Evolutionary conservation across 2,329 filamentous ascomycete species (phyloP), one percentile per base, ranked within the genome.

Genomic region (Colletotrichum acutatum): DNA sequence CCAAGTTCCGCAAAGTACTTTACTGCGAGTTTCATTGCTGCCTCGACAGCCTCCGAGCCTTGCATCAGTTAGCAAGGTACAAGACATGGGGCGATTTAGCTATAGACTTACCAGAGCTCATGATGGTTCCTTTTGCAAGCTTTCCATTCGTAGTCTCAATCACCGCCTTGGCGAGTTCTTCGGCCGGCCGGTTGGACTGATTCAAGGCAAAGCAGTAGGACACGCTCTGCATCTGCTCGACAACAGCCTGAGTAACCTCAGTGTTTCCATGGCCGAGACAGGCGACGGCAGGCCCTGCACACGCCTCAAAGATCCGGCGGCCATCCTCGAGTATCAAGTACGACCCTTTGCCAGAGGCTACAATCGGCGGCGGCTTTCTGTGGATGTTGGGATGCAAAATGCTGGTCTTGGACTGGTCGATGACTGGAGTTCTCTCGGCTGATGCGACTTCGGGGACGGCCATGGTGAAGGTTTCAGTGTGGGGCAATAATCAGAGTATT

Each of bases 1-100:
- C 80, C 79, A 3, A 77, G 77, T 60, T 87, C 85, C 22, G 82
- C 77, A 74, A 81, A 85, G 75, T 87, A 88, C 76, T 89, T 86
- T 8, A 83, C 77, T 0, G 85, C 84, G 6, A 87, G 76, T 75
- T 89, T 88, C 65, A 88, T 75, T 0, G 84, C 83, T 0, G 85
- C 81, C 69, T 89, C 86, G 16, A 83, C 81, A 0, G 86, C 86
- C 62, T 81, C 80, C 61, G 76, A 75, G 58, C 76, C 74, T 32
- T 64, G 68, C 24, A 60, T 58, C 24, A 71, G 53, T 26, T 74
- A 61, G 24, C 61, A 63, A 4, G 74, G 68, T 22, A 28, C 56
- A 75, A 49, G 19, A 58, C 63, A 28, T 71, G 49, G 16, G 32
- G 26, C 42, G 19, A n/a, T 26, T 46, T 19, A n/a, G 22, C 86